Base-by-base conservation (phyloP, 2,329 filamentous ascomycete genomes). In the Calonectria hongkongensis region DNA sequence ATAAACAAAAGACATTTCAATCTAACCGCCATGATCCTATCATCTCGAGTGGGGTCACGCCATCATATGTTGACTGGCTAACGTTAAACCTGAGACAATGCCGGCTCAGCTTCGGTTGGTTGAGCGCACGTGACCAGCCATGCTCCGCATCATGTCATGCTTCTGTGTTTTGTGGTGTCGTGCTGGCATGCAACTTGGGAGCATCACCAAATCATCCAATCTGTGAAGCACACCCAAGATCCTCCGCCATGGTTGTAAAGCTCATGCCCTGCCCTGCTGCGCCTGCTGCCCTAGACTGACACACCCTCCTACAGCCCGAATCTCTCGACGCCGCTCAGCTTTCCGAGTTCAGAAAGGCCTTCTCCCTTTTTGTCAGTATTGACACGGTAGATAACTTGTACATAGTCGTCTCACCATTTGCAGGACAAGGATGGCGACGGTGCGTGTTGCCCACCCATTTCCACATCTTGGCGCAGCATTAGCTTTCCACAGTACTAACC, bases 321-420 rank as follows among this genome's bases (percentile, higher is more conserved):
- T 96, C 96, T 86, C 94, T 98, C 84, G 98, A 97, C 82, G 97
- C 98, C 91, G 97, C 99, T 90, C 97, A 99, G 92, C 96, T 99
- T 86, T 98, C 96, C 85, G 97, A 99, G 90, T 99, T 98, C 91
- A 98, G 98, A 94, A 97, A 99, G 90, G 97, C 97, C 68, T 99
- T 99, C 89, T 99, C 97, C 86, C 94, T 99, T 79, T 99, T 99
- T 88, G 97, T 99, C 93, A 93, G 97, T 87, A 4, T 48, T 25
- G 45, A 25, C 45, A 25, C 45, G 45, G 18, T 25, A n/a, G n/a
- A 27, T 48, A 48, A 48, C 45, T 12, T 21, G 45, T 25, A n/a
- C 63, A 41, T 74, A 48, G 45, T 25, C n/a, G 2, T 25, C 45
- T 48, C 7, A 48, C 45, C 2, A 1, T 48, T 25, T 25, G 10